Evolutionary conservation across 306 rosid genomes (phyloP).

Genomic region (Begonia loranthoides): DNA sequence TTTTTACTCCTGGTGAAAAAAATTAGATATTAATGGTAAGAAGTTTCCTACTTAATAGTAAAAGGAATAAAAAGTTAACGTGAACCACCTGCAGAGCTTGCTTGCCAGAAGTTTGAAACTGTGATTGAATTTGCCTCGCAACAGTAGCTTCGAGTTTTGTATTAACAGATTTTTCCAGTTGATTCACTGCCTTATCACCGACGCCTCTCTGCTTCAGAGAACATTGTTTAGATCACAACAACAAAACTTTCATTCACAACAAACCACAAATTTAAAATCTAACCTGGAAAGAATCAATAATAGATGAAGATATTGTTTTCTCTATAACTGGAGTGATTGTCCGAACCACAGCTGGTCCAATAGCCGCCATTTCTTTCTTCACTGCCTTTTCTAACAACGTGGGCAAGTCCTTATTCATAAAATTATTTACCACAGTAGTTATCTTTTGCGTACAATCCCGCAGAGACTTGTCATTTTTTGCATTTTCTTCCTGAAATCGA

Average conservation of each 20-base stretch:
- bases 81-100: slow-evolving; percentile 80
- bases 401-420: slow-evolving; percentile 65
- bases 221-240: slow-evolving; percentile 24
- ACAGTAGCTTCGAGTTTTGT: slow-evolving; percentile 86
- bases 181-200: slow-evolving; percentile 90
- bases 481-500: slow-evolving; percentile 80
- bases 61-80: too few relatives aligned
- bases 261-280: slow-evolving; percentile 13
- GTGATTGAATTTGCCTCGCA: slow-evolving; percentile 95
- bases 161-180: slow-evolving; percentile 79
- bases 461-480: slow-evolving; percentile 58
- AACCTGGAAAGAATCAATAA: slow-evolving; percentile 92
- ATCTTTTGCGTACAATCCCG: slow-evolving; percentile 61
- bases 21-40: too few relatives aligned
- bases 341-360: slow-evolving; percentile 71
- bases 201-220: slow-evolving; percentile 74
- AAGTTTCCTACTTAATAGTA: too few relatives aligned
- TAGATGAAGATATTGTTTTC: slow-evolving; percentile 62
- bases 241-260: slow-evolving; percentile 2
- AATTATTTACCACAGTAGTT: slow-evolving; percentile 38
- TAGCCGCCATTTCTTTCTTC: slow-evolving; percentile 78
- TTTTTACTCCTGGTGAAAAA: too few relatives aligned
- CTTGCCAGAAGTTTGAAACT: slow-evolving; percentile 92
- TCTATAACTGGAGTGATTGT: slow-evolving; percentile 67
- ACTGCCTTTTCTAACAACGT: slow-evolving; percentile 62